phyloP scores from a whole-genome alignment of 768 basidiomycete genomes.

The Cystobasidium ongulense region DNA sequence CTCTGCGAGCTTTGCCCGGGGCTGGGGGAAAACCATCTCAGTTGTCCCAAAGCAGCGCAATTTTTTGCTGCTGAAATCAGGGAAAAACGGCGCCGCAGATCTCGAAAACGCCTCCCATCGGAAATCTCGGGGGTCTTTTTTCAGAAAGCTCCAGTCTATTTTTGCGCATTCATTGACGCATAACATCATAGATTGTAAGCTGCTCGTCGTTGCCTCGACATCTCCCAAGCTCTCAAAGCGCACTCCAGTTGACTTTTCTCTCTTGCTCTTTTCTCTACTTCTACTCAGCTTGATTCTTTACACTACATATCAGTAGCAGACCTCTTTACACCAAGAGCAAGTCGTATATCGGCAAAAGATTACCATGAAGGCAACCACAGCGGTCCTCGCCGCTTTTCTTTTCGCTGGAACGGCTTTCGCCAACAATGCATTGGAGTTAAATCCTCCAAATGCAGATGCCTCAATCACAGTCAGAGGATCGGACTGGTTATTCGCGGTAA shows the following conservation, averaged over 20 bases:
- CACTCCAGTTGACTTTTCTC: not conserved
- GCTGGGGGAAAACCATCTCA: too few relatives aligned
- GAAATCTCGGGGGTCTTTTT: not conserved
- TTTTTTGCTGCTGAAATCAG: too few relatives aligned
- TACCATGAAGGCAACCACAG: not conserved
- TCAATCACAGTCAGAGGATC: conserved; percentile 51
- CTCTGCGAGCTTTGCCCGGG: too few relatives aligned
- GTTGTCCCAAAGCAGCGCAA: too few relatives aligned
- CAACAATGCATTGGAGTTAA: not conserved
- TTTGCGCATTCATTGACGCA: not conserved
- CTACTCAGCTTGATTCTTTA: too few relatives aligned
- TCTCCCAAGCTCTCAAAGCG: not conserved
- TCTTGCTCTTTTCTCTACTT: not conserved
- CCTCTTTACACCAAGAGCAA: not conserved
- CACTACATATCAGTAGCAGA: too few relatives aligned
- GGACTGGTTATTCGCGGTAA: conserved; percentile 56
- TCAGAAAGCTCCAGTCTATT: not conserved
- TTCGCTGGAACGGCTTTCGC: not conserved
- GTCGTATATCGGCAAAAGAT: not conserved
- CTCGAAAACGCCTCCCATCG: not conserved
- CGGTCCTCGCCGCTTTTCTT: not conserved
- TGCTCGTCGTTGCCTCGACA: not conserved
- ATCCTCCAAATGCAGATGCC: conserved; percentile 22
- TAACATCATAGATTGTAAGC: conserved; percentile 1
- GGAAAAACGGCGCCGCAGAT: too few relatives aligned